phyloP scores from a whole-genome alignment of 2,329 filamentous ascomycete species.

The Xylaria sp. region DNA sequence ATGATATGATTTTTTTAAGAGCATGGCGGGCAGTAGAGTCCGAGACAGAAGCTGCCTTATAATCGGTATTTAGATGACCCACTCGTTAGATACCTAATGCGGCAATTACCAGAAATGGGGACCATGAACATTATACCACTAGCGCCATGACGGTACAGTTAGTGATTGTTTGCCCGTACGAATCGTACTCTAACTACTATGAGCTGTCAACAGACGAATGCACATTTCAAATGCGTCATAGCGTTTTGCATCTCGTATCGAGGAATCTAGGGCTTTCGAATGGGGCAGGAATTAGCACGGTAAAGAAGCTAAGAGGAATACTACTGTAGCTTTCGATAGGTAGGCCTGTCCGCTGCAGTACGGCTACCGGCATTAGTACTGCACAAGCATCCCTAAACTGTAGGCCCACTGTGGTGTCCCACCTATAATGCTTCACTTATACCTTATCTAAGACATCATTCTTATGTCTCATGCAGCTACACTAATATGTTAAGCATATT shows the following conservation, averaged over 20 bases:
- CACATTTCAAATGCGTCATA: not conserved
- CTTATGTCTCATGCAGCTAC: not conserved
- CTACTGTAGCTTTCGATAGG: too few relatives aligned
- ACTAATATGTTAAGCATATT: not conserved
- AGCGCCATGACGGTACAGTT: not conserved
- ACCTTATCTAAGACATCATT: not conserved
- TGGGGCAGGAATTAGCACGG: not conserved
- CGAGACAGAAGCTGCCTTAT: too few relatives aligned
- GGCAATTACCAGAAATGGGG: slow-evolving; percentile 1
- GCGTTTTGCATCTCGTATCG: slow-evolving; percentile 6
- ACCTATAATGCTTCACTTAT: not conserved
- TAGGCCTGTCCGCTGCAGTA: too few relatives aligned
- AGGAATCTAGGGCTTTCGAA: not conserved
- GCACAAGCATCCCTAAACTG: too few relatives aligned
- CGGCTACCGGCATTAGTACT: too few relatives aligned
- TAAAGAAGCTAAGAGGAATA: not conserved
- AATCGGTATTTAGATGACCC: not conserved
- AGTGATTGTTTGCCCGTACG: not conserved
- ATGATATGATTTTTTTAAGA: not conserved
- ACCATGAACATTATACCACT: too few relatives aligned
- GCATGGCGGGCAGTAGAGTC: too few relatives aligned
- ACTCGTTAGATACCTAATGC: not conserved
- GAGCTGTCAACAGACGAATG: not conserved
- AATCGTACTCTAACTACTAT: not conserved
- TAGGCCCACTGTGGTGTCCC: too few relatives aligned